Base-by-base conservation (phyloP, 1,284 basidiomycete species). In the Grifola frondosa region DNA sequence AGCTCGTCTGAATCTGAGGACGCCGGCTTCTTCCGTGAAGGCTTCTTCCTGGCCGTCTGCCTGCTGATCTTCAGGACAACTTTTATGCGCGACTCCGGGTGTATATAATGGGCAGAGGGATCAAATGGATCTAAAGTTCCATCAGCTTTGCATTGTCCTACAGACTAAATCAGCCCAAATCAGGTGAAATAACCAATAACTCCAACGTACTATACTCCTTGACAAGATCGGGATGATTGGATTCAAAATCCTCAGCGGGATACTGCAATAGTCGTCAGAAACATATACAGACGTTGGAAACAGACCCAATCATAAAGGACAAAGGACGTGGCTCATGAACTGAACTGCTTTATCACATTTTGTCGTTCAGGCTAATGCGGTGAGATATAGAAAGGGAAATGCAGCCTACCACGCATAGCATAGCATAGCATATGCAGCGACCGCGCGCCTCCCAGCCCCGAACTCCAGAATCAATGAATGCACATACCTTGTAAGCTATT, bases 401-500 rank as follows among this genome's bases (percentile, higher is more conserved):
- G 5, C 2, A n/a, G 16, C 21, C 10, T 10, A 15, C 12, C 9
- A 13, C 9, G 9, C 4, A 34, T 34, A 21, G n/a, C n/a, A n/a
- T n/a, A n/a, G n/a, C n/a, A n/a, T n/a, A 5, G 16, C 6, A 34
- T 4, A 21, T 34, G 15, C 4, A 13, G 10, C 6, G 15, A 40
- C 13, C 6, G 5, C 5, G 15, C 7, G 9, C 12, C 16, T 30
- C 28, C n/a, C 21, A 16, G 31, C n/a, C n/a, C n/a, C n/a, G n/a
- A n/a, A n/a, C n/a, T n/a, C n/a, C n/a, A n/a, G n/a, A n/a, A n/a
- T n/a, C n/a, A n/a, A n/a, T n/a, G n/a, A n/a, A 28, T 21, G 9
- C n/a, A 48, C 58, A 35, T 51, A 86, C 87, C 66, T 73, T 81
- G 52, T 76, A 71, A n/a, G 75, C 71, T 20, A 80, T 72, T n/a